Evolutionary conservation across 2,329 filamentous ascomycete species (phyloP), one percentile per base, ranked within the genome.

Genomic region (Alternaria ventricosa): DNA sequence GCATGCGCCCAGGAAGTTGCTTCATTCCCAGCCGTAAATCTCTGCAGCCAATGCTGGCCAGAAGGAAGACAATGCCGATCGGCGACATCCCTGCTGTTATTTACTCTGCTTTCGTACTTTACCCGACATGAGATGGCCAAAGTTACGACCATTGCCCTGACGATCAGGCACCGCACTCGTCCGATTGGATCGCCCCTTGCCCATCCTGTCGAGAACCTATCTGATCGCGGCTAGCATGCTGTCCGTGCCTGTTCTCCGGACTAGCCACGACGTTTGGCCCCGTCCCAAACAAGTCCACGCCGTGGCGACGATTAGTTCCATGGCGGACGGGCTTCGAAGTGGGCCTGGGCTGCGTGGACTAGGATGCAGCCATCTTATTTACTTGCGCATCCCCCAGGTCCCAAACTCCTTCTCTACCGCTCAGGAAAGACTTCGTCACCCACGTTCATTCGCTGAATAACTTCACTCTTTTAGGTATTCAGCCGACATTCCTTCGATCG

Each of bases 381-480:
- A 80, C 75, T 59, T 51, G 68, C 71, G 69, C 72, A 70, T 71
- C 71, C 76, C 78, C 77, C 76, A 70, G 62, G 60, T 64, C 61
- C 68, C 64, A 70, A 71, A 64, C 57, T 51, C 67, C 64, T 67
- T 64, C 64, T 62, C 63, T 64, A 75, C 72, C 74, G 71, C 74
- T 74, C 75, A 76, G 78, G 75, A 76, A 77, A 76, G 78, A 78
- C 72, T 74, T 78, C 65, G 73, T 75, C 69, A 73, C 70, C 67
- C 72, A 73, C 66, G 72, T 77, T 78, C 60, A 74, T 78, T 77
- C 70, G 77, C 76, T 78, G 77, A 74, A 76, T 73, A 78, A 71
- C 78, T 80, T 78, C 78, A 80, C 77, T 80, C 78, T 50, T 78
- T 79, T 65, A 80, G 77, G 75, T 78, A 66, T 73, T 77, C 76